These are phyloP conservation scores for Silybum marianum DNA, from an alignment of 129 eudicot genomes.

Conservation along the genomic window DNA sequence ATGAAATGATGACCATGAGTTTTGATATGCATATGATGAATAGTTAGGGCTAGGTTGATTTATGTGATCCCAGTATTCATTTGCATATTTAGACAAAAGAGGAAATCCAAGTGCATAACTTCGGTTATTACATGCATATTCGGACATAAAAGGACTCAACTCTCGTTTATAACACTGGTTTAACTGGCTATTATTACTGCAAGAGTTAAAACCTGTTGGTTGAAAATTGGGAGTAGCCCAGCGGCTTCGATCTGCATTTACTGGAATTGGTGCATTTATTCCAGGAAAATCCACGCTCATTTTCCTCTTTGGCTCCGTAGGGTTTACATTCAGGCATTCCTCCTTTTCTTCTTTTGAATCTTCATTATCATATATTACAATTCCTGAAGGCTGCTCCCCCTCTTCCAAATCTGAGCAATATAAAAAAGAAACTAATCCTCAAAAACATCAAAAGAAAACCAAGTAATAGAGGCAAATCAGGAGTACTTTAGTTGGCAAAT, in stretches of 20 bases:
- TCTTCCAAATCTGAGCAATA: constrained; percentile 49
- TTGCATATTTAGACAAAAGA: constrained; percentile 30
- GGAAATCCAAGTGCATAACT: constrained; percentile 27
- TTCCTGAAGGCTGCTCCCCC: constrained; percentile 70
- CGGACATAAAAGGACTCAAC: background rate
- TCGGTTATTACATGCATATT: constrained; percentile 23
- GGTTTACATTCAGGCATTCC: constrained; percentile 38
- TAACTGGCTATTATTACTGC: constrained; percentile 13
- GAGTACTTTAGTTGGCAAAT: background rate
- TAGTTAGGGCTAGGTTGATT: constrained; percentile 1
- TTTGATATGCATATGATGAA: constrained; percentile 20
- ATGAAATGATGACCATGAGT: constrained; percentile 26
- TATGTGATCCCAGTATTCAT: constrained; percentile 15
- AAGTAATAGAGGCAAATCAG: background rate
- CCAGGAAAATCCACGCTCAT: constrained; percentile 77
- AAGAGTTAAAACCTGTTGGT: constrained; percentile 3
- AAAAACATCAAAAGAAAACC: background rate
- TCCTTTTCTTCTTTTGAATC: constrained; percentile 61
- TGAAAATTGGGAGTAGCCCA: constrained; percentile 42
- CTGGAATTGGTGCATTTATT: constrained; percentile 74
- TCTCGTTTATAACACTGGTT: constrained; percentile 12
- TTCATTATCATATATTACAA: constrained; percentile 51
- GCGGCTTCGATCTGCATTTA: constrained; percentile 49
- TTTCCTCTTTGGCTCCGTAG: constrained; percentile 39
- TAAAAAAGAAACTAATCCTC: background rate